These are phyloP conservation scores for Meyerozyma elateridarum DNA, from an alignment of 1,139 yeast species.

Conservation along the genomic window DNA sequence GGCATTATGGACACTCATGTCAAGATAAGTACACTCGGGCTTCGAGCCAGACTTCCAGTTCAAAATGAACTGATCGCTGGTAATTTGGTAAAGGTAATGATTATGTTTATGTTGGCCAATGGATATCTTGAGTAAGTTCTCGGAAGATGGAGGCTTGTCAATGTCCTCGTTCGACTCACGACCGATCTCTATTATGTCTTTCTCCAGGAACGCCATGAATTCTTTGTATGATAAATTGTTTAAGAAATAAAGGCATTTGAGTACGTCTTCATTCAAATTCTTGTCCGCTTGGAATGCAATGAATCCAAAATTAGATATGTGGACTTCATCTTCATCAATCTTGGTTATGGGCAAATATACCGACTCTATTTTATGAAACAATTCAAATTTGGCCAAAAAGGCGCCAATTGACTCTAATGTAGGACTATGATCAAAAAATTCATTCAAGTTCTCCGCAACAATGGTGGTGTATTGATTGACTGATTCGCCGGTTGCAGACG, in stretches of 20 bases:
- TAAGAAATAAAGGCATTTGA: constrained; percentile 29
- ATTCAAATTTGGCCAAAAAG: constrained; percentile 28
- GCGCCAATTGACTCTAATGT: constrained; percentile 16
- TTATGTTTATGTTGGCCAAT: constrained; percentile 41
- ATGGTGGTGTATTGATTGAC: constrained; percentile 24
- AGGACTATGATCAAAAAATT: constrained; percentile 19
- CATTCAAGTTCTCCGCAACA: constrained; percentile 40
- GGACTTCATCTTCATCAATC: constrained; percentile 14
- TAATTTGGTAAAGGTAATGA: constrained; percentile 20
- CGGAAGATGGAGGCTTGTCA: constrained; percentile 3
- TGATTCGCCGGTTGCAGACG: constrained; percentile 4
- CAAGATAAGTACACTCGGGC: constrained; percentile 4
- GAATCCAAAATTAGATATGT: constrained; percentile 22
- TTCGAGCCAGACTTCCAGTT: background rate
- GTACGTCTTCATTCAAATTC: constrained; percentile 20
- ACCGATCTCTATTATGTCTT: constrained; percentile 12
- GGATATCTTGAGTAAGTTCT: constrained; percentile 19
- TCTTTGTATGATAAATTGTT: constrained; percentile 24
- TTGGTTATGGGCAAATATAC: constrained; percentile 38
- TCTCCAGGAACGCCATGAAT: constrained; percentile 13
- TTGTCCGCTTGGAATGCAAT: constrained; percentile 22
- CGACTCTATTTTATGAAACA: constrained; percentile 39
- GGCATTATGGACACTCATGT: constrained; percentile 8
- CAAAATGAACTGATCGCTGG: constrained; percentile 8
- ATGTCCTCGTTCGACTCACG: constrained; percentile 9